Percentiles rank a stretch among this genome's conserved stretches.
These are phyloP conservation scores for Leccinum fuscescens DNA, from an alignment of 1,284 basidiomycete genomes.

Conservation along the genomic window DNA sequence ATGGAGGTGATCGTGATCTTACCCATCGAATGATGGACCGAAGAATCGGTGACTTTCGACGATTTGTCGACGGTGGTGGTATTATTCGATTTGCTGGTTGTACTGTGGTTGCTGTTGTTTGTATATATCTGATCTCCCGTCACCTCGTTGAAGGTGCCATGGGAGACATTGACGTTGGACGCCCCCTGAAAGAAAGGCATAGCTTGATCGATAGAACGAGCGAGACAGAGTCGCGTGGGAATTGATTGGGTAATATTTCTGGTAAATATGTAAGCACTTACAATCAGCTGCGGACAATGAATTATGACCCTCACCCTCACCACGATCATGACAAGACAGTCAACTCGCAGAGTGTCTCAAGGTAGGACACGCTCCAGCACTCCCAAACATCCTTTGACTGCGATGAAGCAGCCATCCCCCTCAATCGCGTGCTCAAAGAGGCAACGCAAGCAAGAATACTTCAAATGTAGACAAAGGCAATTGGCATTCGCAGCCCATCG, in stretches of 20 bases:
- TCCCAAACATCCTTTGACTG: conserved; percentile 19
- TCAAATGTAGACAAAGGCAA: conserved; percentile 17
- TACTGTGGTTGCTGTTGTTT: conserved; percentile 21
- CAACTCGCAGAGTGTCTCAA: conserved; percentile 20
- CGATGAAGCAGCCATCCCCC: conserved; percentile 27
- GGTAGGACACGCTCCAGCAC: conserved; percentile 30
- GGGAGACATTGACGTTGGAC: conserved; percentile 15
- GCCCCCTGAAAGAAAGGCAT: conserved; percentile 31
- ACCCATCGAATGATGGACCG: conserved; percentile 31
- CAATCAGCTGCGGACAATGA: conserved; percentile 12
- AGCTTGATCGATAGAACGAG: neutral
- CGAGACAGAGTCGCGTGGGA: conserved; percentile 3
- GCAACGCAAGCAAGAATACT: conserved; percentile 27
- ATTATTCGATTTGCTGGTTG: conserved; percentile 21
- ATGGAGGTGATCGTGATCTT: conserved; percentile 1
- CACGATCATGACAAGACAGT: conserved; percentile 24
- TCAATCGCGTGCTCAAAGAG: conserved; percentile 17
- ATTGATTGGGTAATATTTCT: neutral
- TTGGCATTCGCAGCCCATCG: conserved; percentile 25
- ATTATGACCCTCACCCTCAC: conserved; percentile 6
- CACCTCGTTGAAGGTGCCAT: conserved; percentile 25
- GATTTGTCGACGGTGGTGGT: conserved; percentile 19
- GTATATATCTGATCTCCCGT: conserved; percentile 21
- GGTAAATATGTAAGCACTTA: conserved; percentile 8
- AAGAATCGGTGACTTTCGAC: conserved; percentile 22